A percentile compares a stretch with the other conserved stretches of the same genome.
phyloP scores from a whole-genome alignment of 345 rosid species.

The Pseudoturritis turrita region DNA sequence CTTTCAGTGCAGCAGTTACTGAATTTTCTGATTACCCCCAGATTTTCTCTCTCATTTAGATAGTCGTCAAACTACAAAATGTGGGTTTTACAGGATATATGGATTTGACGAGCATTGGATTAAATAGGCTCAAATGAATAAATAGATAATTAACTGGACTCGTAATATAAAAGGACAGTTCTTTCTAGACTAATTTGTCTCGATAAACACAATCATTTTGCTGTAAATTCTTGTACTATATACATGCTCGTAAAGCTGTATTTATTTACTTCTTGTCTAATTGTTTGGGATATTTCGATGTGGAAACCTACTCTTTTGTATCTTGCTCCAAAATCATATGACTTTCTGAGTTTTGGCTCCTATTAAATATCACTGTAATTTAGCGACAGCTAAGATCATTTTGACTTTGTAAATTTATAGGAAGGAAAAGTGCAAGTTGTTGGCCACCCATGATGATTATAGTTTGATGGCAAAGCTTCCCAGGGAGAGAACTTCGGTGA shows the following conservation, averaged over 20 bases:
- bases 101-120: not conserved
- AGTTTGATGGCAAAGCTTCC: conserved; percentile 89
- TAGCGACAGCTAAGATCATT: not conserved
- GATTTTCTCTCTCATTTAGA: too few relatives aligned
- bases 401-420: conserved; percentile 42
- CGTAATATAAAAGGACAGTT: not conserved
- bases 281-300: not conserved
- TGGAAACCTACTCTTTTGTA: not conserved
- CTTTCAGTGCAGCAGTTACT: not conserved
- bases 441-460: conserved; percentile 95
- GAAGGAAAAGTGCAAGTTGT: conserved; percentile 67
- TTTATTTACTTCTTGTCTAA: not conserved
- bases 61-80: too few relatives aligned
- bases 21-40: not conserved
- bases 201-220: not conserved
- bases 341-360: not conserved
- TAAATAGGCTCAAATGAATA: not conserved
- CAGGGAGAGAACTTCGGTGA: conserved; percentile 72
- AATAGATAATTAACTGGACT: not conserved
- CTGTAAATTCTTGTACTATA: not conserved
- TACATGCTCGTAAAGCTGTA: not conserved
- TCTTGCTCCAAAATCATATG: not conserved
- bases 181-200: not conserved
- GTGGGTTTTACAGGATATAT: not conserved
- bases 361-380: not conserved